Base-by-base conservation (phyloP, 805 yeast species). In the Metschnikowia dekortorum region DNA sequence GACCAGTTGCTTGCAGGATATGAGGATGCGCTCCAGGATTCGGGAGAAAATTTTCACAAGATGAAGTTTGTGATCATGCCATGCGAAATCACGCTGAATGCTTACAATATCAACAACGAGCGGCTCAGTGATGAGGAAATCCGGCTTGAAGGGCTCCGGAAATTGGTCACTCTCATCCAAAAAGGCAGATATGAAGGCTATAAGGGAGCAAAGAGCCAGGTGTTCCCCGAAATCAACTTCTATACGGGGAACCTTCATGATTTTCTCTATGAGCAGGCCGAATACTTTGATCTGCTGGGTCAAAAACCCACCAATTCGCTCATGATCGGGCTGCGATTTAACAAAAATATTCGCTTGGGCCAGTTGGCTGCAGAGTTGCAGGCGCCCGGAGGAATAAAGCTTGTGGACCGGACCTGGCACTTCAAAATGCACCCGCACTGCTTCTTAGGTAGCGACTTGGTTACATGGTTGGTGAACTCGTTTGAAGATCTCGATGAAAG, bases 1-100 rank as follows among this genome's bases (percentile, higher is more conserved):
- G 99, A 94, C 69, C 97, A 89, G 61, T 80, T 81, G 26, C 66
- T 91, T n/a, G 96, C 97, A 0, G 99, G 99, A 0, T 87, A 85
- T 63, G 90, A 85, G 30, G 96, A 89, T 56, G 80, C 82, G 1
- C 69, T 81, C 49, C 81, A 82, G 10, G 81, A 76, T 14, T 78
- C 76, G 9, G 73, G 75, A 51, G 78, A 76, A 50, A 75, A 77
- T 33, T 73, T 77, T 56, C 86, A 82, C 62, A 75, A 86, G 56
- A 79, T 91, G 64, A 85, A 95, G 61, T 89, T 90, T 68, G 97
- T 90, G 3, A 75, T 94, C 2, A 70, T 91, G 46, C 97, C 97
- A 0, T 71, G 89, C 0, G 86, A 80, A n/a, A 74, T 84, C 16
- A 85, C 90, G 0, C 76, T 81, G 50, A 75, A 76, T 55, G 73